A percentile compares a stretch with the other conserved stretches of the same genome.
phyloP scores from a whole-genome alignment of 352 stramenopile genomes.

The Globisporangium cederbergense region DNA sequence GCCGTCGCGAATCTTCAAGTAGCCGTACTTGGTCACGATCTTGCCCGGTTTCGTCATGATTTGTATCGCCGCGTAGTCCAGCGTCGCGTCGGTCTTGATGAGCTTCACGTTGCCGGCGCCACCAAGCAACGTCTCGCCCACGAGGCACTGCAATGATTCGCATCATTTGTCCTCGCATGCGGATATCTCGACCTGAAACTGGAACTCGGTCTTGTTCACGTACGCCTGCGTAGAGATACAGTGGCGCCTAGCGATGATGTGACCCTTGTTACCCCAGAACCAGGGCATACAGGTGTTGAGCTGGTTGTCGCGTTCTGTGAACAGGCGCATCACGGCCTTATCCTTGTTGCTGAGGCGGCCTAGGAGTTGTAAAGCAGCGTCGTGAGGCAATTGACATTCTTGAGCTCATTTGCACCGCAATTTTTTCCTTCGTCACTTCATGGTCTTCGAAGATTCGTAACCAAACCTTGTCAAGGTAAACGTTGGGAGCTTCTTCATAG shows the following conservation, averaged over 20 bases:
- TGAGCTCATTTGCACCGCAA: not conserved
- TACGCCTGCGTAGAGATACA: constrained; percentile 31
- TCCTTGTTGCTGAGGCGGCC: too few species aligned
- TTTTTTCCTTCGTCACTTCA: not conserved
- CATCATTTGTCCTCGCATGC: constrained; percentile 30
- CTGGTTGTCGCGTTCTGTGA: too few species aligned
- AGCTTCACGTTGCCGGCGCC: constrained; percentile 28
- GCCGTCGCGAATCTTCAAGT: constrained; percentile 39
- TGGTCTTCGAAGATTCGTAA: not conserved
- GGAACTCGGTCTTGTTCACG: constrained; percentile 47
- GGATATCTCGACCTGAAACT: constrained; percentile 48
- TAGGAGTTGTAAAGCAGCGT: too few species aligned
- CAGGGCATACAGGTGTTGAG: constrained; percentile 7
- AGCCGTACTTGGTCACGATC: constrained; percentile 41
- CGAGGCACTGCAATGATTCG: not conserved
- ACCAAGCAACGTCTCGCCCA: constrained; percentile 21
- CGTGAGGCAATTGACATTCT: not conserved
- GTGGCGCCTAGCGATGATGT: constrained; percentile 38
- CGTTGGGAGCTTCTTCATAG: not conserved
- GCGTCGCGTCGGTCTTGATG: constrained; percentile 23
- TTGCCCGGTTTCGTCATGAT: constrained; percentile 29
- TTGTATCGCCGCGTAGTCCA: constrained; percentile 64
- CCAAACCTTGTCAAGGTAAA: not conserved
- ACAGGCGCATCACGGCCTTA: not conserved
- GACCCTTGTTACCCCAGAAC: constrained; percentile 27